phyloP scores from a whole-genome alignment of 805 yeast species.

The Saccharomycopsis fodiens region DNA sequence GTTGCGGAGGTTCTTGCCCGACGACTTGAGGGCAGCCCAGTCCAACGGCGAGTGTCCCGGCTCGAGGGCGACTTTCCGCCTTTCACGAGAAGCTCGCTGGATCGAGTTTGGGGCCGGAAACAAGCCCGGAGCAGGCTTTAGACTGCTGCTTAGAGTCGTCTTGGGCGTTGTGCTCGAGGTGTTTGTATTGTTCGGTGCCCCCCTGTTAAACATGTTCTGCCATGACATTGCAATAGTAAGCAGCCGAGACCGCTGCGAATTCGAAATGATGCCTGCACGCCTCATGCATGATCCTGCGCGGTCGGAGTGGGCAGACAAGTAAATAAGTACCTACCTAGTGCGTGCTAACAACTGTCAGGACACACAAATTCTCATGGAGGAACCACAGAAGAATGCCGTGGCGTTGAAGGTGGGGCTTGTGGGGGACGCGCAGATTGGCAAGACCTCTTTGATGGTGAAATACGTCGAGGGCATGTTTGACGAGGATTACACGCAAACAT shows the following conservation, averaged over 20 bases:
- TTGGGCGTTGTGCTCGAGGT: no score
- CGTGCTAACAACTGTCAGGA: no score
- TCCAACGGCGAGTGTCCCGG: slow-evolving; percentile 86
- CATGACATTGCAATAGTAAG: no score
- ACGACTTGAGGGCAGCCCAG: slow-evolving; percentile 61
- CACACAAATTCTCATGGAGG: slow-evolving; percentile 22
- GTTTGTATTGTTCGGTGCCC: no score
- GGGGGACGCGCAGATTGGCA: slow-evolving; percentile 95
- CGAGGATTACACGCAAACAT: slow-evolving; percentile 85
- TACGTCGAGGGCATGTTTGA: slow-evolving; percentile 94
- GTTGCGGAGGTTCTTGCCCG: slow-evolving; percentile 40
- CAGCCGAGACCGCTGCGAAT: no score
- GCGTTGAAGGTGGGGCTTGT: slow-evolving; percentile 83
- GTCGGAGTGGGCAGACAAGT: slow-evolving; percentile 21
- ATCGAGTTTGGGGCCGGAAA: slow-evolving; percentile 15
- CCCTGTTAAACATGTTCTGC: no score
- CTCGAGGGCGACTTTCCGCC: slow-evolving; percentile 52
- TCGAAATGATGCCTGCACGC: no score
- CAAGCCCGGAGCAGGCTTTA: no score
- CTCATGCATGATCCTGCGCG: not conserved
- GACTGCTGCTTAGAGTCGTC: not conserved
- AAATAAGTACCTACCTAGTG: no score
- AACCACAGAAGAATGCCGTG: slow-evolving; percentile 33
- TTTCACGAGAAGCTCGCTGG: slow-evolving; percentile 16
- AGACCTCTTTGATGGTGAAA: slow-evolving; percentile 92